Evolutionary conservation across 192 early-diverging fungal species (phyloP).

Genomic region (Lobosporangium transversale): DNA sequence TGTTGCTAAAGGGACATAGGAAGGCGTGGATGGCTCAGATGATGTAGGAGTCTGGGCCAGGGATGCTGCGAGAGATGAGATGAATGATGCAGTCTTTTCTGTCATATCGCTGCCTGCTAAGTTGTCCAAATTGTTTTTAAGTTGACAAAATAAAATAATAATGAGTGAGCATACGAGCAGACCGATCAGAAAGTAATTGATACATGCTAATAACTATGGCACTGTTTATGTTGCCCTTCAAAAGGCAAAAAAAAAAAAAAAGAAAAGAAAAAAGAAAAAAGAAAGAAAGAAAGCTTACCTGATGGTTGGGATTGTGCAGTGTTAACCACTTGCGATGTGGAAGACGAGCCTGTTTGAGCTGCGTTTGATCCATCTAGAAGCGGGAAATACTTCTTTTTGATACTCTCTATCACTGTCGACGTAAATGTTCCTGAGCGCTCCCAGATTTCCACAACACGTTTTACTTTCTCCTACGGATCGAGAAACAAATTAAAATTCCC

Average conservation of each 20-base stretch:
- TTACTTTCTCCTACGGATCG: conserved; percentile 54
- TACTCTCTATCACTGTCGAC: conserved; percentile 23
- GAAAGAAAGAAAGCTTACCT: too few species aligned
- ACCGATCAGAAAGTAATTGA: too few species aligned
- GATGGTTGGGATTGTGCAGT: not conserved
- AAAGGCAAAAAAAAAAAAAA: too few species aligned
- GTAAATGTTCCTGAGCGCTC: conserved; percentile 45
- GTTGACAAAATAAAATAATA: too few species aligned
- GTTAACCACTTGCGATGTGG: not conserved
- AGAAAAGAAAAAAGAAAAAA: too few species aligned
- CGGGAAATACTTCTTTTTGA: conserved; percentile 47
- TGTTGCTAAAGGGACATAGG: not conserved
- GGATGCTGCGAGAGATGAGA: conserved; percentile 25
- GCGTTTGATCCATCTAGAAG: too few species aligned
- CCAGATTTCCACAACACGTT: conserved; percentile 58
- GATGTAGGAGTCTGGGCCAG: conserved; percentile 5
- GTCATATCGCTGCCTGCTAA: not conserved
- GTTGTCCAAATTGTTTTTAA: too few species aligned
- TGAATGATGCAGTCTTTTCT: conserved; percentile 12
- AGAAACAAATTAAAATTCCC: not conserved
- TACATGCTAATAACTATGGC: too few species aligned
- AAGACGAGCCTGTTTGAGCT: too few species aligned
- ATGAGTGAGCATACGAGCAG: too few species aligned
- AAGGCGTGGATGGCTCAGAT: not conserved
- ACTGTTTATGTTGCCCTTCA: too few species aligned